A percentile compares a stretch with the other conserved stretches of the same genome.
Evolutionary conservation across 1,139 yeast species (phyloP).

Genomic region (Taiozyma onychis): DNA sequence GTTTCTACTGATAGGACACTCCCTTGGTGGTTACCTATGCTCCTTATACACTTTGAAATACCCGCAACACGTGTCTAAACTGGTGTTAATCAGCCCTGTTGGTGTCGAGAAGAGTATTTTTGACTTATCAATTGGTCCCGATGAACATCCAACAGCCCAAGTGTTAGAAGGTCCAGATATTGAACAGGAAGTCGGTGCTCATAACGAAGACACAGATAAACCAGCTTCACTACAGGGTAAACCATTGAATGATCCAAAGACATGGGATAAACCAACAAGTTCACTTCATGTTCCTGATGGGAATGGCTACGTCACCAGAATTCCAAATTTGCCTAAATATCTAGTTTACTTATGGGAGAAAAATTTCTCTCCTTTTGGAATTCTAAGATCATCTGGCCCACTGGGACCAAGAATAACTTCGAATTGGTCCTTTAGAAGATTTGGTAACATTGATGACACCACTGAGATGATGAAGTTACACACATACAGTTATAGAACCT

Average conservation of each 20-base stretch:
- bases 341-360: constrained; percentile 22
- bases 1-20: constrained; percentile 83
- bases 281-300: constrained; percentile 20
- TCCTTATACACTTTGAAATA: constrained; percentile 74
- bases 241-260: neutral
- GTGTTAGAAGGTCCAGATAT: constrained; percentile 29
- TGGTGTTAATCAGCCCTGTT: constrained; percentile 83
- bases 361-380: constrained; percentile 36
- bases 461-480: constrained; percentile 30
- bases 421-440: constrained; percentile 47
- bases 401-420: constrained; percentile 53
- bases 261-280: constrained; percentile 11
- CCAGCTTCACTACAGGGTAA: constrained; percentile 4
- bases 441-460: constrained; percentile 28
- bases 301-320: constrained; percentile 23
- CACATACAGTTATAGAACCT: constrained; percentile 54
- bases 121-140: constrained; percentile 29
- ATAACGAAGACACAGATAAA: constrained; percentile 14
- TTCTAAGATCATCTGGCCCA: constrained; percentile 51
- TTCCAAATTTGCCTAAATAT: constrained; percentile 18
- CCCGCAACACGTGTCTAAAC: constrained; percentile 57
- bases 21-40: constrained; percentile 89
- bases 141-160: neutral
- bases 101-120: constrained; percentile 77
- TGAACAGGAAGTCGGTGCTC: constrained; percentile 33